Percentiles rank a stretch among this genome's conserved stretches.
These are phyloP conservation scores for Zymoseptoria ardabiliae DNA, from an alignment of 2,329 filamentous ascomycete species.

Conservation along the genomic window DNA sequence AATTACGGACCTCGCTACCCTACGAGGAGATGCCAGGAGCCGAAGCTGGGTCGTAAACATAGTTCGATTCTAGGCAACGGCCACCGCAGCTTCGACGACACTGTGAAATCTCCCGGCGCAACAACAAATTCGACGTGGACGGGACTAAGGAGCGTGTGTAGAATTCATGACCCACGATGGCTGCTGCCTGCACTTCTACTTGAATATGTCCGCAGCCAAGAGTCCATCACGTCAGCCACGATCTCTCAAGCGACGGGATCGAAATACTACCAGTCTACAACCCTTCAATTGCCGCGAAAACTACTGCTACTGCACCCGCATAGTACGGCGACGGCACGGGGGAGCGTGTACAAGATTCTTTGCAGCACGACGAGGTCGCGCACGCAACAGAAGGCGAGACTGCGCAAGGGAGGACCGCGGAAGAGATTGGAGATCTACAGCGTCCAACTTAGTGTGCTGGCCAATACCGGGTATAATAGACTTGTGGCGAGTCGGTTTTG, in stretches of 20 bases:
- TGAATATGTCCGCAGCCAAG: slow-evolving; percentile 7
- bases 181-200: slow-evolving; percentile 9
- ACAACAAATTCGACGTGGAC: neutral
- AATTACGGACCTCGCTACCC: slow-evolving; percentile 33
- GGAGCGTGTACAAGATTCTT: slow-evolving; percentile 2
- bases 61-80: neutral
- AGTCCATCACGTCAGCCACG: slow-evolving; percentile 18
- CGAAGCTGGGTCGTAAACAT: too few relatives aligned
- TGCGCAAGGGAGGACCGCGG: neutral
- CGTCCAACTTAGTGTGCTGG: slow-evolving; percentile 8
- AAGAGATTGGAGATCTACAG: slow-evolving; percentile 6
- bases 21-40: too few relatives aligned
- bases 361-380: neutral
- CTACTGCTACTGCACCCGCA: slow-evolving; percentile 1
- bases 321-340: neutral
- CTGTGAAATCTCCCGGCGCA: neutral
- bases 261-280: neutral
- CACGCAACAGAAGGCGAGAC: neutral
- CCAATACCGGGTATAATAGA: neutral
- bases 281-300: neutral
- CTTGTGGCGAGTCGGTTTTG: neutral
- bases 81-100: too few relatives aligned
- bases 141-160: neutral
- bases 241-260: neutral
- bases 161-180: slow-evolving; percentile 8